Evolutionary conservation across 1,139 yeast genomes (phyloP), one percentile per base, ranked within the genome.

Genomic region (Nakaseomyces kungkrabaensis): DNA sequence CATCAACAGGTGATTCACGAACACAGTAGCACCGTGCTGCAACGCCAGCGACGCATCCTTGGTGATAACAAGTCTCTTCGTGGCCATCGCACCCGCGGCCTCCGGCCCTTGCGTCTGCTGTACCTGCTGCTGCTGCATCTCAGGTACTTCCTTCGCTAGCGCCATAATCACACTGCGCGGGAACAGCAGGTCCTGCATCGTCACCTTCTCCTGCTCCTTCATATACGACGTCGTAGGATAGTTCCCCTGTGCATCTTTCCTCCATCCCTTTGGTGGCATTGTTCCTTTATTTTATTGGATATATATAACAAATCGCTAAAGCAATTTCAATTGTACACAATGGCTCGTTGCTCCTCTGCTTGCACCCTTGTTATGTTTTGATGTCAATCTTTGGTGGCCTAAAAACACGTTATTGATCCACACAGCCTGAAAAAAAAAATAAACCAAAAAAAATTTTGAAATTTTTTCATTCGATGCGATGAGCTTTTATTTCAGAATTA

Each of bases 241-340:
- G 40, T 77, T 75, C 5, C 85, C 87, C 50, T 81, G 87, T 1
- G 83, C 80, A 61, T 80, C 83, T 62, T 82, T 83, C 70, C 85
- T 81, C 89, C 88, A 82, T 45, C 89, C 88, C 66, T 83, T 83
- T 62, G 89, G 89, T 54, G 92, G 89, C 92, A 83, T 83, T 9
- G 31, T 29, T 29, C 31, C 31, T 9, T 29, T 6, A 29, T 29
- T 29, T 9, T 29, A 29, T 29, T 29, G 22, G 22, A 17, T 17
- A 17, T 17, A 17, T 17, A 17, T 2, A 3, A 17, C 1, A 17
- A 17, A 3, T 17, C 22, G 22, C 22, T 17, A 17, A 17, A 17
- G 22, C 31, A 29, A 29, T 29, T 27, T 9, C 9, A 29, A 29
- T 29, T 29, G 31, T 7, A 6, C 31, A 29, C 31, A 29, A 29